Evolutionary conservation across 1,139 yeast genomes (phyloP).

Genomic region (Barnettozyma hawaiiensis): DNA sequence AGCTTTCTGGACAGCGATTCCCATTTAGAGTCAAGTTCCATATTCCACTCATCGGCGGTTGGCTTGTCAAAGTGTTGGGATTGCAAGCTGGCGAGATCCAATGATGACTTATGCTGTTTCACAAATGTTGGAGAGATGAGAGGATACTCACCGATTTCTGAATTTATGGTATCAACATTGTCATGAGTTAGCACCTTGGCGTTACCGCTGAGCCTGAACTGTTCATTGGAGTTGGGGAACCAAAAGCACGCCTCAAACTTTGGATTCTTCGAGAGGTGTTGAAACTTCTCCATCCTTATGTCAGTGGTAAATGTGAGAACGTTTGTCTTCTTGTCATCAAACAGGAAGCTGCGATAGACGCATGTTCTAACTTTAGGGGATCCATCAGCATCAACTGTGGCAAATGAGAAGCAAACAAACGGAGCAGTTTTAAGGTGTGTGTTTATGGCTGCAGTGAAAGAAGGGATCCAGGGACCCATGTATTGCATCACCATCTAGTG

Average conservation of each 20-base stretch:
- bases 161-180: slow-evolving; percentile 18
- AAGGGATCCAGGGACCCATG: slow-evolving; percentile 72
- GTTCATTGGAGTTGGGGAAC: slow-evolving; percentile 54
- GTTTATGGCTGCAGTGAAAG: slow-evolving; percentile 46
- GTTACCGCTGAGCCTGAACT: slow-evolving; percentile 66
- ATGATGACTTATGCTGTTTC: slow-evolving; percentile 18
- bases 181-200: slow-evolving; percentile 44
- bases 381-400: slow-evolving; percentile 49
- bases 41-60: slow-evolving; percentile 51
- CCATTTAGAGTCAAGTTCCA: slow-evolving; percentile 65
- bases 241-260: slow-evolving; percentile 74
- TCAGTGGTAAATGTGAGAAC: slow-evolving; percentile 70
- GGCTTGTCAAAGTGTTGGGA: slow-evolving; percentile 10
- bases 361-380: slow-evolving; percentile 64
- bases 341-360: slow-evolving; percentile 69
- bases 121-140: slow-evolving; percentile 28
- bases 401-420: slow-evolving; percentile 59
- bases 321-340: slow-evolving; percentile 62
- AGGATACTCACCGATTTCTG: slow-evolving; percentile 23
- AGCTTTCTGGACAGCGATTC: slow-evolving; percentile 50
- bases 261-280: slow-evolving; percentile 46
- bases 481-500: slow-evolving; percentile 33
- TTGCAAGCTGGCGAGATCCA: slow-evolving; percentile 14
- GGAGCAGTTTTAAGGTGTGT: slow-evolving; percentile 38
- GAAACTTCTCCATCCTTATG: slow-evolving; percentile 57